These are phyloP conservation scores for Camellia japonica DNA, from an alignment of 148 eudicot genomes.

Conservation along the genomic window DNA sequence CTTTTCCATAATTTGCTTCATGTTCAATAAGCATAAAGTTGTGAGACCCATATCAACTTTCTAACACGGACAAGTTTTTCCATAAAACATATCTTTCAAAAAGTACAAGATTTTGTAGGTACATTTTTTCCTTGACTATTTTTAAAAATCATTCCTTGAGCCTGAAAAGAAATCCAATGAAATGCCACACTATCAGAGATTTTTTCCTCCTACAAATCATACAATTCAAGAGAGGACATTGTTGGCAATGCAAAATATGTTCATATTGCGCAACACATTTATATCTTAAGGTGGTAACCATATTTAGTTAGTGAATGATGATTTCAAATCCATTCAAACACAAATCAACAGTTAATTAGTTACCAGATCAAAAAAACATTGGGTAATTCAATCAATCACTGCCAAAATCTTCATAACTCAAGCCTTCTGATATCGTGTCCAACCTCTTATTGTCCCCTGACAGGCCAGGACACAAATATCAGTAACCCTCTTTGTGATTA, in stretches of 20 bases:
- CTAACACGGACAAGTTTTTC: too few relatives aligned
- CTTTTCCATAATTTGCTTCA: too few relatives aligned
- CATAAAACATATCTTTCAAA: too few relatives aligned
- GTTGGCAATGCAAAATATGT: background rate
- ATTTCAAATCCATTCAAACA: background rate
- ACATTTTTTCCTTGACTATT: too few relatives aligned
- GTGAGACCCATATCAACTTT: too few relatives aligned
- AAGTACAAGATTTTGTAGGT: too few relatives aligned
- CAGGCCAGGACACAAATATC: constrained; percentile 14
- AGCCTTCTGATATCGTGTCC: constrained; percentile 46
- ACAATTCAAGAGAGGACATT: background rate
- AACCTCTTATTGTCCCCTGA: constrained; percentile 33
- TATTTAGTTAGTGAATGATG: background rate
- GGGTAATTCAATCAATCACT: constrained; percentile 28
- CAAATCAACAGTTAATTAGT: background rate
- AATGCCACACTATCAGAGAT: background rate
- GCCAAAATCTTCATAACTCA: constrained; percentile 45
- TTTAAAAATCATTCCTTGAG: too few relatives aligned
- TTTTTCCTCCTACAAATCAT: background rate
- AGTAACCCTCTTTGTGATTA: constrained; percentile 7
- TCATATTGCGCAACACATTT: too few relatives aligned
- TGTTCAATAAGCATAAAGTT: too few relatives aligned
- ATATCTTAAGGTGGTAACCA: background rate
- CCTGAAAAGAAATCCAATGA: background rate
- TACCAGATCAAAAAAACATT: background rate